Percentiles rank a stretch among this genome's conserved stretches.
These are phyloP conservation scores for Pythium guiyangense DNA, from an alignment of 352 stramenopile species.

Conservation along the genomic window DNA sequence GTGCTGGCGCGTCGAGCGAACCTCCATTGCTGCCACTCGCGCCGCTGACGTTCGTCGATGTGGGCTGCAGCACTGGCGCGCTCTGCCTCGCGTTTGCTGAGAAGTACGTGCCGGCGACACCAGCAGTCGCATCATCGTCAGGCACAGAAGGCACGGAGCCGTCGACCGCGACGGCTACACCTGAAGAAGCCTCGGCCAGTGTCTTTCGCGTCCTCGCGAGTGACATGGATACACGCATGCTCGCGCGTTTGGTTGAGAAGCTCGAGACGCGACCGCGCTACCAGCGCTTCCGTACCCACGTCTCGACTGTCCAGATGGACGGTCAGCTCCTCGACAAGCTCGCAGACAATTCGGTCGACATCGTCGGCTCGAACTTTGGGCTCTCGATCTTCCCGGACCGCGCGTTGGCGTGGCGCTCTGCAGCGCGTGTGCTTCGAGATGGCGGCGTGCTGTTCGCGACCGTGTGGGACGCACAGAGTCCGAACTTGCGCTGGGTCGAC, in stretches of 20 bases:
- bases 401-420: constrained; percentile 22
- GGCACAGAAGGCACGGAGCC: not conserved
- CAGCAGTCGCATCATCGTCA: not conserved
- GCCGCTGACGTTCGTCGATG: constrained; percentile 4
- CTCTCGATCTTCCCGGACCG: constrained; percentile 40
- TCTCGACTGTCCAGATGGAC: constrained; percentile 37
- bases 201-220: constrained; percentile 24
- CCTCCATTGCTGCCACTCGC: no score
- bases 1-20: no score
- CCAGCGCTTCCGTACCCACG: constrained; percentile 13
- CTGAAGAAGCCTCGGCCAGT: not conserved
- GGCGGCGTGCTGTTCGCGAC: no score
- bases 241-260: constrained; percentile 22
- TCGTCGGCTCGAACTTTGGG: constrained; percentile 38
- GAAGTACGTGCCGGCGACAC: not conserved
- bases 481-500: constrained; percentile 32
- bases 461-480: constrained; percentile 30
- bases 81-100: constrained; percentile 2
- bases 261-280: constrained; percentile 17
- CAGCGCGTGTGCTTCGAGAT: no score
- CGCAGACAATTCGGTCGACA: constrained; percentile 24
- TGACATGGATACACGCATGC: constrained; percentile 39
- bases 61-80: constrained; percentile 2
- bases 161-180: not conserved
- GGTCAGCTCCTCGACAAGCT: constrained; percentile 29